Evolutionary conservation across 208 protist species (phyloP).

Genomic region (Leptomonas seymouri): DNA sequence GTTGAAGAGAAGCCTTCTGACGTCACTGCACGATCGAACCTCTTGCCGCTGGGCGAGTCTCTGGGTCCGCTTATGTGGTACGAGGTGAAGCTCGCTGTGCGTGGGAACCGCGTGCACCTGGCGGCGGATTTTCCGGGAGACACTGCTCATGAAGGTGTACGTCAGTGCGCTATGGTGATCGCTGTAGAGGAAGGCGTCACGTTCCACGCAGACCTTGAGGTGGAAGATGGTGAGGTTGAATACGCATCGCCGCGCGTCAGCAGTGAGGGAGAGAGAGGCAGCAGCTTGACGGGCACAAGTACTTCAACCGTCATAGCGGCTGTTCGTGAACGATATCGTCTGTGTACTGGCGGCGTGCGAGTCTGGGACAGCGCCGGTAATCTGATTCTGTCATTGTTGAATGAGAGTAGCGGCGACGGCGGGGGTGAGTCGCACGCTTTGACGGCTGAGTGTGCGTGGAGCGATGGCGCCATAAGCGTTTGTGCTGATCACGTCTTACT

Average conservation of each 20-base stretch:
- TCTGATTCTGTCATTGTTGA: constrained; percentile 2
- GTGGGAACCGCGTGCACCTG: background rate
- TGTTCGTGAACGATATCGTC: background rate
- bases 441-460: constrained; percentile 10
- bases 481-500: background rate
- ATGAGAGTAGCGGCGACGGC: too few species aligned
- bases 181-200: constrained; percentile 7
- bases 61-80: constrained; percentile 19
- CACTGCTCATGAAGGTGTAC: background rate
- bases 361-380: constrained; percentile 16
- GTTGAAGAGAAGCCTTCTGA: background rate
- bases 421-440: background rate
- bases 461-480: background rate
- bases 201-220: constrained; percentile 1
- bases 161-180: constrained; percentile 2
- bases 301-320: background rate
- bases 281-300: background rate
- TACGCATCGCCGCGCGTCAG: too few species aligned
- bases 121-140: background rate
- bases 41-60: background rate
- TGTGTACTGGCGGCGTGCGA: constrained; percentile 9
- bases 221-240: background rate
- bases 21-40: background rate
- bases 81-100: constrained; percentile 13
- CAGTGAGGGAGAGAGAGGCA: too few species aligned